phyloP scores from a whole-genome alignment of 1,139 yeast genomes.

The Hyphopichia fennica region DNA sequence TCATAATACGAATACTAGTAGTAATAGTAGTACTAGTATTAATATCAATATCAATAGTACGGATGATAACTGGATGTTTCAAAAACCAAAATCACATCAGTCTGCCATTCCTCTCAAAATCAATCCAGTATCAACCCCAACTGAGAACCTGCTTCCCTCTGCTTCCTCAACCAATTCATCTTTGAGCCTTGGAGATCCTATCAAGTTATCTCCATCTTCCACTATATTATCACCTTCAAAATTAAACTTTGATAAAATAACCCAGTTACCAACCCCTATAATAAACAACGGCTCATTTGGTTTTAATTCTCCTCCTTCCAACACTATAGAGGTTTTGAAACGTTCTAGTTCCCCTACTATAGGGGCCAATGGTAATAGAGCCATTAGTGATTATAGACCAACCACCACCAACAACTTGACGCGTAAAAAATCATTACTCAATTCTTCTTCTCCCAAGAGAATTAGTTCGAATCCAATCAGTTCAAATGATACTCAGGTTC shows the following conservation, averaged over 20 bases:
- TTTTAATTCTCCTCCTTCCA: conserved; percentile 8
- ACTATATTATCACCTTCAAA: conserved; percentile 14
- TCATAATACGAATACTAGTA: no score
- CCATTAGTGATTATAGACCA: conserved; percentile 38
- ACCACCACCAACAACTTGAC: conserved; percentile 14
- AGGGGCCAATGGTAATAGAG: conserved; percentile 13
- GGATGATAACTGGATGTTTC: not conserved
- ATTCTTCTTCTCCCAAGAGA: conserved; percentile 12
- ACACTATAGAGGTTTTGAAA: conserved; percentile 9
- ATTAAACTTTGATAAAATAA: conserved; percentile 54
- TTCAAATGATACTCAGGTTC: conserved; percentile 1
- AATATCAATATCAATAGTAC: no score
- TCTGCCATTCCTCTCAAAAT: no score
- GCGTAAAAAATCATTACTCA: conserved; percentile 18
- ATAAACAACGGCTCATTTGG: conserved; percentile 41
- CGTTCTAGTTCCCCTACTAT: not conserved
- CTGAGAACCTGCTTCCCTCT: no score
- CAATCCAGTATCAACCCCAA: no score
- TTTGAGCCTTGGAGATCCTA: conserved; percentile 2
- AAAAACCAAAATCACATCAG: no score
- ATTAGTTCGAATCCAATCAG: conserved; percentile 22
- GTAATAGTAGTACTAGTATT: no score
- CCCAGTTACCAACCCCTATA: conserved; percentile 61
- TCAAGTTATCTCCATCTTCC: not conserved
- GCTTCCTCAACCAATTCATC: no score